phyloP scores from a whole-genome alignment of 108 stramenopile genomes.

The Skeletonema tropicum region DNA sequence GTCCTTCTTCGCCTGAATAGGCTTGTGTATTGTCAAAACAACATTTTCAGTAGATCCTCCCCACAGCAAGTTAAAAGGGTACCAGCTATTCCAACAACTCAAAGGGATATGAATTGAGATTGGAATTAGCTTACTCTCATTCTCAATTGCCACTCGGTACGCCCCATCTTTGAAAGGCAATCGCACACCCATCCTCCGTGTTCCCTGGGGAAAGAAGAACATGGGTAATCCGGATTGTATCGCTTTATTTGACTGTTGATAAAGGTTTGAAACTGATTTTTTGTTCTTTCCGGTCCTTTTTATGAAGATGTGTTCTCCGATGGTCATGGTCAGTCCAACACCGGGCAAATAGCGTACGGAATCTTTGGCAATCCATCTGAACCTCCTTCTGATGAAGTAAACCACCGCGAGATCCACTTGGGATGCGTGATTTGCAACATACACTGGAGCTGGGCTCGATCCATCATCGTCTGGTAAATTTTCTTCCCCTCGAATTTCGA shows the following conservation, averaged over 20 bases:
- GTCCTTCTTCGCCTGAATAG: constrained; percentile 53
- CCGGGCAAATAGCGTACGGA: constrained; percentile 73
- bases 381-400: constrained; percentile 48
- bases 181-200: constrained; percentile 73
- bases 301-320: constrained; percentile 74
- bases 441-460: constrained; percentile 67
- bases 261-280: constrained; percentile 63
- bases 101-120: constrained; percentile 79
- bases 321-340: constrained; percentile 75
- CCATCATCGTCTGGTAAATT: constrained; percentile 55
- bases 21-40: constrained; percentile 68
- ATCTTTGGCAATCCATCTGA: constrained; percentile 84
- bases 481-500: constrained; percentile 61
- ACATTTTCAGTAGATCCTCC: constrained; percentile 46
- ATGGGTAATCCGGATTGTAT: constrained; percentile 76
- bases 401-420: constrained; percentile 77
- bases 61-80: constrained; percentile 66
- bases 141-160: constrained; percentile 70
- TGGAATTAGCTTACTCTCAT: constrained; percentile 60
- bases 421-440: constrained; percentile 81
- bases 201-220: constrained; percentile 90
- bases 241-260: constrained; percentile 66
- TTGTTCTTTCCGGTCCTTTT: constrained; percentile 62
- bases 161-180: constrained; percentile 88
- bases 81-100: constrained; percentile 74